Percentiles rank a stretch among this genome's conserved stretches.
Evolutionary conservation across 2,329 filamentous ascomycete species (phyloP).

Genomic region (Fusarium sp.): DNA sequence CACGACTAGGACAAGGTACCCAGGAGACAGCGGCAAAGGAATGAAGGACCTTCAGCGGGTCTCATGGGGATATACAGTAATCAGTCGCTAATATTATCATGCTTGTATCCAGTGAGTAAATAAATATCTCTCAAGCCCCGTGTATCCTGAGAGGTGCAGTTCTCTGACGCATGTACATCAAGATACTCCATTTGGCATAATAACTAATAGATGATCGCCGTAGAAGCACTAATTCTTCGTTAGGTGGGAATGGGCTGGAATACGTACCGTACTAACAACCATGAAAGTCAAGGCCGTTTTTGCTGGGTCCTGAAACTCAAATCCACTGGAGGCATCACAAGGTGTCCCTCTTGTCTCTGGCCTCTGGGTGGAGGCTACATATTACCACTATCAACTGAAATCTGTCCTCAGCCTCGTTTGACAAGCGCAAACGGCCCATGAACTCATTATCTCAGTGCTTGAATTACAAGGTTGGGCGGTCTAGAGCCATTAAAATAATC

Average conservation of each 20-base stretch:
- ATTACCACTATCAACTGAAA: slow-evolving; percentile 10
- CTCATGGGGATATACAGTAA: background rate
- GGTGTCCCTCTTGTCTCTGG: background rate
- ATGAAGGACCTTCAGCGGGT: slow-evolving; percentile 9
- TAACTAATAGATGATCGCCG: background rate
- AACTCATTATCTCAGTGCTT: background rate
- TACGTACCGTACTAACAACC: background rate
- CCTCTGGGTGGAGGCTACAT: slow-evolving; percentile 2
- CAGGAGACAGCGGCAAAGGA: background rate
- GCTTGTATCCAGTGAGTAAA: background rate
- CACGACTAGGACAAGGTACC: background rate
- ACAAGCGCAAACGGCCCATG: background rate
- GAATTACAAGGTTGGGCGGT: background rate
- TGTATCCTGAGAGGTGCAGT: background rate
- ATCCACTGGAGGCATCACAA: slow-evolving; percentile 10
- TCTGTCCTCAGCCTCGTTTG: slow-evolving; percentile 9
- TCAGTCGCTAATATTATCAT: background rate
- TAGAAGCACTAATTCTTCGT: background rate
- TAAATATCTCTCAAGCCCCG: background rate
- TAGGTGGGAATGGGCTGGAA: background rate
- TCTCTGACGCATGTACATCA: background rate
- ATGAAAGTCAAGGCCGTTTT: background rate
- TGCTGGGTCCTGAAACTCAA: slow-evolving; percentile 10
- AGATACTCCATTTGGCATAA: background rate
- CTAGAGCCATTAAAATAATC: background rate